Conservation (phyloP, 352 stramenopile genomes). For the Nothophytophthora sp. region DNA sequence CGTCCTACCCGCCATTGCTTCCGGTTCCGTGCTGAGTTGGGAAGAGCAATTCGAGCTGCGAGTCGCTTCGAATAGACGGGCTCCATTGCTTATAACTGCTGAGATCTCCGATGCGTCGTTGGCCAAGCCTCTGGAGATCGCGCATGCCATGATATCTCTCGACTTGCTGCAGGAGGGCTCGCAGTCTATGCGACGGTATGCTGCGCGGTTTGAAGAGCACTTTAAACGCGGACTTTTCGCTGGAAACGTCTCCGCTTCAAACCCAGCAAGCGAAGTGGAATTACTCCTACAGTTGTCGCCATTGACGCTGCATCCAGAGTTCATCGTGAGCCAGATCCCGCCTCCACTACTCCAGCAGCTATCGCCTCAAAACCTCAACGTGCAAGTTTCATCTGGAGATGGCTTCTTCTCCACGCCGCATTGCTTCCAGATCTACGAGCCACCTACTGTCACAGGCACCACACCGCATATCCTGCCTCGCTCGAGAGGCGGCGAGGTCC, state of each 20-base stretch:
- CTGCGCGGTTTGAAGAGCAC: conserved; percentile 47
- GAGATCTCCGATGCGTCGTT: conserved; percentile 43
- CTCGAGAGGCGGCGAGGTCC: conserved; percentile 51
- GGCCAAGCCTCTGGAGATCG: conserved; percentile 43
- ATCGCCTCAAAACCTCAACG: conserved; percentile 37
- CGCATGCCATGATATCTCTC: conserved; percentile 36
- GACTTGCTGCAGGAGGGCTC: conserved; percentile 40
- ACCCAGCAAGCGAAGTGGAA: conserved; percentile 42
- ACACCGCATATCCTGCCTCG: conserved; percentile 54
- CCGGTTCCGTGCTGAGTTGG: conserved; percentile 42
- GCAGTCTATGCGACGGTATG: conserved; percentile 17
- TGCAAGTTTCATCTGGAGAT: conserved; percentile 70
- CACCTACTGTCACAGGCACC: conserved; percentile 41
- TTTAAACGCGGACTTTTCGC: conserved; percentile 40
- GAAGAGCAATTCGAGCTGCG: conserved; percentile 70
- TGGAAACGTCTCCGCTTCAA: not conserved
- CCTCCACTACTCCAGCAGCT: conserved; percentile 8
- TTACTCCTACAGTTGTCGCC: conserved; percentile 67
- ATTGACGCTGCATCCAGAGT: conserved; percentile 42
- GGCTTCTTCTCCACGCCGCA: conserved; percentile 44
- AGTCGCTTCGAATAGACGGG: conserved; percentile 26
- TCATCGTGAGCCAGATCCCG: conserved; percentile 38
- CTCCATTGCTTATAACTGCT: conserved; percentile 42
- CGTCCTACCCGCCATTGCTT: conserved; percentile 33
- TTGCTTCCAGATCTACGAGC: conserved; percentile 48